A percentile compares a stretch with the other conserved stretches of the same genome.
These are phyloP conservation scores for Arthrobotrys megalospora DNA, from an alignment of 2,329 filamentous ascomycete species.

Conservation along the genomic window DNA sequence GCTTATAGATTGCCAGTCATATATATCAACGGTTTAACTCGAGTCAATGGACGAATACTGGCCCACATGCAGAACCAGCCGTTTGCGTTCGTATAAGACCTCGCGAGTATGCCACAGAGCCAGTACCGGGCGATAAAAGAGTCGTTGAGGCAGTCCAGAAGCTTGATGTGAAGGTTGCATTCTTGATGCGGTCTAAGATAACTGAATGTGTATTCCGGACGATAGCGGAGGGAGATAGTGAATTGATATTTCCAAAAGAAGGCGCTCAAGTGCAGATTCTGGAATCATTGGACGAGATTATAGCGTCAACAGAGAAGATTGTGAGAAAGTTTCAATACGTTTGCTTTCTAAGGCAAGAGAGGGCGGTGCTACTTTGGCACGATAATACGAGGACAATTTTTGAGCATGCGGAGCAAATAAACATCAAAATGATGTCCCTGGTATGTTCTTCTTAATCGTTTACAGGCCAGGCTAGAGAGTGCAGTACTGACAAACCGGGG, in stretches of 20 bases:
- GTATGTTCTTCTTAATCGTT: not conserved
- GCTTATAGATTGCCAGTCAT: slow-evolving; percentile 26
- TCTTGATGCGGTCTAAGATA: slow-evolving; percentile 35
- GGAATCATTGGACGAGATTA: slow-evolving; percentile 24
- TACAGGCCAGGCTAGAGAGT: too few species aligned
- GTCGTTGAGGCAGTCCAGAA: slow-evolving; percentile 24
- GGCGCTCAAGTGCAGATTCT: slow-evolving; percentile 31
- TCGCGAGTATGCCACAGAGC: slow-evolving; percentile 20
- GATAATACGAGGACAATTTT: slow-evolving; percentile 31
- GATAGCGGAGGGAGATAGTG: slow-evolving; percentile 8
- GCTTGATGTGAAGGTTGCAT: slow-evolving; percentile 34
- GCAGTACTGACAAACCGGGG: not conserved
- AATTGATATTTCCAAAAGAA: slow-evolving; percentile 31
- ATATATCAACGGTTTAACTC: slow-evolving; percentile 23
- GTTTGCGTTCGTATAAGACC: slow-evolving; percentile 25
- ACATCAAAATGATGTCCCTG: slow-evolving; percentile 38
- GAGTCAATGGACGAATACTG: slow-evolving; percentile 20
- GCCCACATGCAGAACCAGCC: not conserved
- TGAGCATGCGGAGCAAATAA: slow-evolving; percentile 32
- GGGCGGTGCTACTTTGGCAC: slow-evolving; percentile 40
- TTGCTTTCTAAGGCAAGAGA: slow-evolving; percentile 26
- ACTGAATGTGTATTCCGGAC: slow-evolving; percentile 31
- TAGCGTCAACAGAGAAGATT: slow-evolving; percentile 6
- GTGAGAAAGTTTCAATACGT: slow-evolving; percentile 34
- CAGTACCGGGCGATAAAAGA: slow-evolving; percentile 15